Evolutionary conservation across 768 basidiomycete genomes (phyloP).

Genomic region (Leccinum broughii): DNA sequence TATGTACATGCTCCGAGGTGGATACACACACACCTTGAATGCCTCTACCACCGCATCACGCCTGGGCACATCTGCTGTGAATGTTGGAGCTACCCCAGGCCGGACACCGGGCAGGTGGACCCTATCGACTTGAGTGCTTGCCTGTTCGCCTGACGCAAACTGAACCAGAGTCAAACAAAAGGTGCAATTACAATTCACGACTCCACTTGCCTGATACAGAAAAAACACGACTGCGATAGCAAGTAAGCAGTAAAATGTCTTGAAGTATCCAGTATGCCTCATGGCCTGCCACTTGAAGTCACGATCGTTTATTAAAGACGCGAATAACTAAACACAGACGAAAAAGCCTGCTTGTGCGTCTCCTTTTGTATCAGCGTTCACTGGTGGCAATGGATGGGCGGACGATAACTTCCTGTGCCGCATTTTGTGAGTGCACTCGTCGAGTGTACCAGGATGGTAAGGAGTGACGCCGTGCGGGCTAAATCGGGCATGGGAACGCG

Average conservation of each 20-base stretch:
- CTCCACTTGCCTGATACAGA: conserved; percentile 23
- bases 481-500: background rate
- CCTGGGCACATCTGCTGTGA: conserved; percentile 58
- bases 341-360: conserved; percentile 10
- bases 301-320: background rate
- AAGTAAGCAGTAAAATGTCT: conserved; percentile 14
- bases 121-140: conserved; percentile 4
- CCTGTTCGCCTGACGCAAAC: conserved; percentile 18
- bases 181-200: background rate
- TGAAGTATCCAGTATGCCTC: background rate
- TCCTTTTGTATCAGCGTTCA: background rate
- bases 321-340: background rate
- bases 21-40: conserved; percentile 62
- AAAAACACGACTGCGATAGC: conserved; percentile 9
- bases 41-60: conserved; percentile 74
- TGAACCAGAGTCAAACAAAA: conserved; percentile 9
- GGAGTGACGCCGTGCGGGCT: background rate
- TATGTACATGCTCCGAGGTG: background rate
- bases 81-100: conserved; percentile 19
- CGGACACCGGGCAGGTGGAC: conserved; percentile 22
- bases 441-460: background rate
- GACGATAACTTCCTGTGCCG: conserved; percentile 26
- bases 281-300: conserved; percentile 6
- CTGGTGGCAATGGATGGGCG: background rate
- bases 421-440: conserved; percentile 9